Base-by-base conservation (phyloP, 228 moss, liverwort and hornwort genomes). In the Sphagnum magellanicum region DNA sequence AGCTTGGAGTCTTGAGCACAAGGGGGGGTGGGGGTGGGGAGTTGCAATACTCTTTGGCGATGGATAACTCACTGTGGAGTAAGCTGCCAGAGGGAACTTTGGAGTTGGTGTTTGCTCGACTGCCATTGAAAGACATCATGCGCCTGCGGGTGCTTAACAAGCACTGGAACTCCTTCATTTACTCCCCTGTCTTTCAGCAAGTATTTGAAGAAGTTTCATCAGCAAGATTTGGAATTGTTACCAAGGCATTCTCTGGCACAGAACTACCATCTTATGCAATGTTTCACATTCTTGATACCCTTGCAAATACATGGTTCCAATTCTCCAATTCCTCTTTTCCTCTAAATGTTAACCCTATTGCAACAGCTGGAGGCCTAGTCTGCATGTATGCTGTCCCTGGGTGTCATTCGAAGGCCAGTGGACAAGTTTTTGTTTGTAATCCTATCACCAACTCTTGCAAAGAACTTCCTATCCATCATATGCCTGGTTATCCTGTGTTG, bases 301-400 rank as follows among this genome's bases (percentile, higher is more conserved):
- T 5, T 1, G 51, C 9, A 12, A 10, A 13, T 4, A 13, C 7
- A 5, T 70, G 6, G 66, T 32, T 32, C 11, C 50, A n/a, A 15
- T 52, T 4, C n/a, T 13, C 10, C 5, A 14, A 52, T n/a, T 62
- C 4, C 6, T 62, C 10, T 8, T n/a, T 12, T 1, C 62, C 10
- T 16, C 8, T 32, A 62, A 62, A 62, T 6, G 61, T 15, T 46
- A 52, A 14, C 70, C 5, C 49, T 15, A 65, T 14, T 51, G 0
- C 4, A 46, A 4, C 4, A 14, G 32, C 32, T 77, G 64, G 48
- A 6, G 48, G 63, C 72, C 0, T 0, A 0, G 6, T 67, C 71
- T 48, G 68, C 72, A 5, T 63, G 72, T 10, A 51, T 76, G 51
- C 49, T 72, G 0, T 72, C 64, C 6, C 64, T 77, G 49, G 11